phyloP scores from a whole-genome alignment of 2,329 filamentous ascomycete genomes.

The Epichloe brachyelytri region DNA sequence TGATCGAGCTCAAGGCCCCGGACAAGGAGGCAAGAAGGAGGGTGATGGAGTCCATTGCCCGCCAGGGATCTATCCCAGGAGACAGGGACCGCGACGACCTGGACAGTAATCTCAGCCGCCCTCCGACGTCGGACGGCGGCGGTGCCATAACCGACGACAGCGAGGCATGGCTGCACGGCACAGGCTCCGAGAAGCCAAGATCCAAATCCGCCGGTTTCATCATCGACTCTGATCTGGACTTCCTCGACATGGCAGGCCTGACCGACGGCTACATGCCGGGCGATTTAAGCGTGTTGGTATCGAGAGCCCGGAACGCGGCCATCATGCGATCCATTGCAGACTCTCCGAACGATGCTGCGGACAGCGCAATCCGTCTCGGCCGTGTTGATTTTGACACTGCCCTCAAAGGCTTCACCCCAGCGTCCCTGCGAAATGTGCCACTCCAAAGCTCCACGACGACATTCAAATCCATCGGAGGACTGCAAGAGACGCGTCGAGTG shows the following conservation, averaged over 20 bases:
- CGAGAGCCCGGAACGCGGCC: slow-evolving; percentile 80
- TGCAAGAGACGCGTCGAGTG: slow-evolving; percentile 76
- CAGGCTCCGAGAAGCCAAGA: slow-evolving; percentile 32
- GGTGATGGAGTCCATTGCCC: slow-evolving; percentile 70
- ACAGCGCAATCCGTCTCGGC: slow-evolving; percentile 47
- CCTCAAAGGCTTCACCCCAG: slow-evolving; percentile 84
- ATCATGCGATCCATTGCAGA: slow-evolving; percentile 68
- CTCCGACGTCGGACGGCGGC: slow-evolving; percentile 40
- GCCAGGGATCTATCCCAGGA: slow-evolving; percentile 32
- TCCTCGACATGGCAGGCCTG: slow-evolving; percentile 82
- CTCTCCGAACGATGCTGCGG: slow-evolving; percentile 30
- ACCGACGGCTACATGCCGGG: slow-evolving; percentile 98
- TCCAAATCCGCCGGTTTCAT: slow-evolving; percentile 48
- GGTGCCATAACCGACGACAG: slow-evolving; percentile 28
- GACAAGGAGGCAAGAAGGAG: slow-evolving; percentile 80
- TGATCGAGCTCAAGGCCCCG: slow-evolving; percentile 77
- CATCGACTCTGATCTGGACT: slow-evolving; percentile 67
- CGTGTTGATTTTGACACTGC: slow-evolving; percentile 72
- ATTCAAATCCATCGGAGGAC: slow-evolving; percentile 82
- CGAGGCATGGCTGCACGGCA: slow-evolving; percentile 65
- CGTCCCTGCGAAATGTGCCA: slow-evolving; percentile 86
- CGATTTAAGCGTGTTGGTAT: slow-evolving; percentile 74
- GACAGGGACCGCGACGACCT: slow-evolving; percentile 24
- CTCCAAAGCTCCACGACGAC: slow-evolving; percentile 86
- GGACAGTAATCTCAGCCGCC: slow-evolving; percentile 36